Evolutionary conservation across 768 basidiomycete species (phyloP).

Genomic region (Tulasnella sp.): DNA sequence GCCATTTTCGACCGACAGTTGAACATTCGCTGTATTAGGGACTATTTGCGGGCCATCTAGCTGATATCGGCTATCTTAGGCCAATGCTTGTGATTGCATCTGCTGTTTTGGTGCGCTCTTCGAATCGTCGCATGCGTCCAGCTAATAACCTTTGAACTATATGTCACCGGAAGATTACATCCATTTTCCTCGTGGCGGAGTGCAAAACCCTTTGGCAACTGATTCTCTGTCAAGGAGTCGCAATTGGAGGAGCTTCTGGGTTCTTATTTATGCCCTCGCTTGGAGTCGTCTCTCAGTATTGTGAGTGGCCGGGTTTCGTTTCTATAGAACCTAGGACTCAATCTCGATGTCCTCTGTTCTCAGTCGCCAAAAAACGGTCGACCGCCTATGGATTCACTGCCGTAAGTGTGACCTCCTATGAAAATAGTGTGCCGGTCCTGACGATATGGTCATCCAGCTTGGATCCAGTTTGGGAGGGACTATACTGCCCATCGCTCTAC

Average conservation of each 20-base stretch:
- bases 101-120: not conserved
- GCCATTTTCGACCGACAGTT: not conserved
- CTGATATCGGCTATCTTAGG: constrained; percentile 12
- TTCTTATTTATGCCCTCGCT: constrained; percentile 18
- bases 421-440: not conserved
- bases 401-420: constrained; percentile 31
- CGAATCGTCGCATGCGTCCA: not conserved
- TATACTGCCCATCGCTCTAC: constrained; percentile 27
- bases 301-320: not conserved
- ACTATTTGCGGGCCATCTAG: constrained; percentile 8
- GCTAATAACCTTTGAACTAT: too few relatives aligned
- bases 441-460: not conserved
- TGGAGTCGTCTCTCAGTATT: constrained; percentile 15
- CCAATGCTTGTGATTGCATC: constrained; percentile 12
- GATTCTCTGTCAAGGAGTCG: constrained; percentile 24
- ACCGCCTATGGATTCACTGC: constrained; percentile 60
- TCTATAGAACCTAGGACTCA: not conserved
- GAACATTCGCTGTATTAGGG: not conserved
- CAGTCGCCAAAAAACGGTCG: constrained; percentile 42
- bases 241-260: constrained; percentile 22
- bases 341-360: not conserved
- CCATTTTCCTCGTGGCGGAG: constrained; percentile 25
- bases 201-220: constrained; percentile 26
- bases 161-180: not conserved
- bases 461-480: constrained; percentile 26